A percentile compares a stretch with the other conserved stretches of the same genome.
Conservation (phyloP, 1,139 yeast species). For the Blastobotrys apis region DNA sequence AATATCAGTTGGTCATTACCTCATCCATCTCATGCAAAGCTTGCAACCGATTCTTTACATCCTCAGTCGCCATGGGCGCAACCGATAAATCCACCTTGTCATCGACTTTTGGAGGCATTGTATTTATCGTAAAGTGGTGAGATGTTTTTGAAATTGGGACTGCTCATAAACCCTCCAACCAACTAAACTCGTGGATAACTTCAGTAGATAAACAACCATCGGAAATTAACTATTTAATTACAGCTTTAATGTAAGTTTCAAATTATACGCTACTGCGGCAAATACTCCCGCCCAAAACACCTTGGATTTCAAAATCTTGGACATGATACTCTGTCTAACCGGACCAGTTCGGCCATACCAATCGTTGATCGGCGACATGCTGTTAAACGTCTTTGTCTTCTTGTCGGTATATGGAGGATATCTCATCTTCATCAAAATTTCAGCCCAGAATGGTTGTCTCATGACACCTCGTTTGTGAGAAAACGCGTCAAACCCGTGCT, state of each 20-base stretch:
- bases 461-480: conserved; percentile 71
- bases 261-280: neutral
- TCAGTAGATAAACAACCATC: no score
- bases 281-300: conserved; percentile 6
- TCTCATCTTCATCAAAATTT: conserved; percentile 52
- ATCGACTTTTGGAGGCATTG: conserved; percentile 12
- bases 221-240: neutral
- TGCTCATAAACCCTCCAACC: no score
- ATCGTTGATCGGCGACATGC: conserved; percentile 16
- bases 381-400: conserved; percentile 32
- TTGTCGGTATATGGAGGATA: conserved; percentile 59
- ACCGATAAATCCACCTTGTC: conserved; percentile 25
- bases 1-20: no score
- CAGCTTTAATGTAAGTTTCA: neutral
- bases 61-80: conserved; percentile 32
- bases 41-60: conserved; percentile 37
- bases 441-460: conserved; percentile 66
- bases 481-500: conserved; percentile 64
- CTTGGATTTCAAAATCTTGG: neutral
- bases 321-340: conserved; percentile 16
- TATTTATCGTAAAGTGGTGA: no score
- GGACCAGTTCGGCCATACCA: conserved; percentile 28
- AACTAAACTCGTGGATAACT: no score
- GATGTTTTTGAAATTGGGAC: no score
- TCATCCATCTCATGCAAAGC: conserved; percentile 39